A percentile compares a stretch with the other conserved stretches of the same genome.
These are phyloP conservation scores for Ceratobasidium sp. DNA, from an alignment of 1,284 basidiomycete species.

Conservation along the genomic window DNA sequence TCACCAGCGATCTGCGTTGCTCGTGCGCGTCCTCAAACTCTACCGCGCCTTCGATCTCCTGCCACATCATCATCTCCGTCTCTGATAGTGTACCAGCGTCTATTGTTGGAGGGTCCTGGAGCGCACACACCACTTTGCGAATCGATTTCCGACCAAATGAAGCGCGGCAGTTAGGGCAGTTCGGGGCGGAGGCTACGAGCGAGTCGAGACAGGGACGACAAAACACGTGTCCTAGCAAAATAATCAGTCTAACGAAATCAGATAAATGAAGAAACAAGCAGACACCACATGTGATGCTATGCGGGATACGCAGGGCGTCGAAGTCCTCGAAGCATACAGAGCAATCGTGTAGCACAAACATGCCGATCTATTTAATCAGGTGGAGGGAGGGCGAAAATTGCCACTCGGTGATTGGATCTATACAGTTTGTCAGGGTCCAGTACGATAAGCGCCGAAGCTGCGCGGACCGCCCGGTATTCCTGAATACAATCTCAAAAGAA, in stretches of 20 bases:
- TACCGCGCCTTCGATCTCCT: constrained; percentile 6
- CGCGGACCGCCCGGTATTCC: too few species aligned
- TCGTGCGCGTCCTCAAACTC: background rate
- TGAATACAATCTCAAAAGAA: too few species aligned
- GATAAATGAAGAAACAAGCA: background rate
- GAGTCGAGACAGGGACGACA: constrained; percentile 25
- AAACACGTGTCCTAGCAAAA: constrained; percentile 24
- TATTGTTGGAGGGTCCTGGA: background rate
- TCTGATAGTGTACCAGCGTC: background rate
- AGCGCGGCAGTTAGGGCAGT: constrained; percentile 27
- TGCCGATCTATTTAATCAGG: background rate
- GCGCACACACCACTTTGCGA: constrained; percentile 12
- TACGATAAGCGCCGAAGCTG: too few species aligned
- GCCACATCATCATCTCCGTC: constrained; percentile 12
- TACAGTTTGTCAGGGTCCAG: too few species aligned
- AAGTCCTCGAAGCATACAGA: constrained; percentile 25
- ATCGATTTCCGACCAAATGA: background rate
- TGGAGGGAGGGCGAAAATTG: too few species aligned
- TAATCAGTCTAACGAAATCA: background rate
- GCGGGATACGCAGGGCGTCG: background rate
- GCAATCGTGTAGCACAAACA: constrained; percentile 32
- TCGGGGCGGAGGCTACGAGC: constrained; percentile 1
- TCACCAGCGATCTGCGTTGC: constrained; percentile 9
- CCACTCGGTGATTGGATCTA: too few species aligned
- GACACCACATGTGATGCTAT: constrained; percentile 30